Conservation (phyloP, 2,329 filamentous ascomycete genomes). For the Calonectria ilicicola region DNA sequence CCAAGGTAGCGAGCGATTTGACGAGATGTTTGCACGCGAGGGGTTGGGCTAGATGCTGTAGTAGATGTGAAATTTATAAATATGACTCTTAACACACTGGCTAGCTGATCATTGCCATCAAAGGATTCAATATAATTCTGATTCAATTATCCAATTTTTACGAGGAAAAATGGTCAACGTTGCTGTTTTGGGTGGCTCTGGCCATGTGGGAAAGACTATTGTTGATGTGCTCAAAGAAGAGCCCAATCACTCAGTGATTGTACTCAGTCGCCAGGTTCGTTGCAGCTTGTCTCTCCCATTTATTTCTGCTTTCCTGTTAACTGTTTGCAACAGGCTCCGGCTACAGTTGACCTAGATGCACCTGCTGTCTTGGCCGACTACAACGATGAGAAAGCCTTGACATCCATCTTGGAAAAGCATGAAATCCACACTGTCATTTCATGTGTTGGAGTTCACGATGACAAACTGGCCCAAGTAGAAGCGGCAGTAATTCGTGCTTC, state of each 20-base stretch:
- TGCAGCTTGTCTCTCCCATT: not conserved
- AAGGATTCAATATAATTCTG: not conserved
- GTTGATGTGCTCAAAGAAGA: conserved; percentile 20
- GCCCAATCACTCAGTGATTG: conserved; percentile 17
- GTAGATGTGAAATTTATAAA: not conserved
- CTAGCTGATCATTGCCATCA: not conserved
- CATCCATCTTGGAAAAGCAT: not conserved
- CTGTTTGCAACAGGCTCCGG: not conserved
- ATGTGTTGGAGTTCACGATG: conserved; percentile 11
- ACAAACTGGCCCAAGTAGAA: conserved; percentile 9
- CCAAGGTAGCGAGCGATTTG: not conserved
- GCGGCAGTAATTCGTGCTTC: conserved; percentile 10
- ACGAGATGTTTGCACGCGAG: not conserved
- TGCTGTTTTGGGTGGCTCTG: conserved; percentile 25
- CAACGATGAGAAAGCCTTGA: not conserved
- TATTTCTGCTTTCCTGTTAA: not conserved
- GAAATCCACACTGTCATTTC: conserved; percentile 11
- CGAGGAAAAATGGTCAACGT: conserved; percentile 20
- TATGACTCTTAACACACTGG: not conserved
- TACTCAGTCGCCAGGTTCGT: conserved; percentile 19
- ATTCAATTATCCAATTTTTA: not conserved
- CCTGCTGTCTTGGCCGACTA: not conserved
- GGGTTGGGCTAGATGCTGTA: not conserved
- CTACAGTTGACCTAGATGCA: not conserved
- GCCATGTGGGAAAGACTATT: conserved; percentile 26